These are phyloP conservation scores for Stellera chamaejasme DNA, from an alignment of 345 rosid species.

Conservation along the genomic window DNA sequence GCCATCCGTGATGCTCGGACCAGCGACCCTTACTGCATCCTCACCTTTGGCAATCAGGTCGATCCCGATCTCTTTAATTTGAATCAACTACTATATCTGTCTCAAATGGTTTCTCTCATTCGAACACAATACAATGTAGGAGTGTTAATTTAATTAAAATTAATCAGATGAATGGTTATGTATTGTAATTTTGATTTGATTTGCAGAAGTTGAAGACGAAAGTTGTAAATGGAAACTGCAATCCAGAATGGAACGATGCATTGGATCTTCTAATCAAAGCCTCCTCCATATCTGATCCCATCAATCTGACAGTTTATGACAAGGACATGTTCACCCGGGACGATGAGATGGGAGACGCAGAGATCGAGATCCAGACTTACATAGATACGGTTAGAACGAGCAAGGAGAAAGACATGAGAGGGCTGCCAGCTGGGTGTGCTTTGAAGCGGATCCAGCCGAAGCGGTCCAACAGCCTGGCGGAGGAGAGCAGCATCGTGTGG, in stretches of 20 bases:
- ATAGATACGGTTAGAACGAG: slow-evolving; percentile 38
- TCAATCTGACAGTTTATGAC: slow-evolving; percentile 59
- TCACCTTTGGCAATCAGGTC: slow-evolving; percentile 41
- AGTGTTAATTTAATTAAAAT: too few relatives aligned
- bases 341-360: slow-evolving; percentile 79
- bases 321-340: slow-evolving; percentile 60
- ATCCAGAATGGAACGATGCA: slow-evolving; percentile 87
- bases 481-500: slow-evolving; percentile 45
- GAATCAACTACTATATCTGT: neutral
- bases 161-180: neutral
- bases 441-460: slow-evolving; percentile 39
- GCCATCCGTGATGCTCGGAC: slow-evolving; percentile 27
- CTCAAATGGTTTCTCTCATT: too few relatives aligned
- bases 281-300: slow-evolving; percentile 20
- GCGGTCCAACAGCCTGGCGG: slow-evolving; percentile 39
- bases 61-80: neutral
- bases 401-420: slow-evolving; percentile 35
- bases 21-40: slow-evolving; percentile 49
- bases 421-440: slow-evolving; percentile 47
- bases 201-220: slow-evolving; percentile 61
- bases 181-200: neutral
- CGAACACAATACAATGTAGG: too few relatives aligned
- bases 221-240: slow-evolving; percentile 51
- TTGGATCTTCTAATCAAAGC: slow-evolving; percentile 51
- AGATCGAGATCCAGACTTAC: slow-evolving; percentile 50